Percentiles rank a stretch among this genome's conserved stretches.
Evolutionary conservation across 2,329 filamentous ascomycete species (phyloP).

Genomic region (Exophiala viscosa): DNA sequence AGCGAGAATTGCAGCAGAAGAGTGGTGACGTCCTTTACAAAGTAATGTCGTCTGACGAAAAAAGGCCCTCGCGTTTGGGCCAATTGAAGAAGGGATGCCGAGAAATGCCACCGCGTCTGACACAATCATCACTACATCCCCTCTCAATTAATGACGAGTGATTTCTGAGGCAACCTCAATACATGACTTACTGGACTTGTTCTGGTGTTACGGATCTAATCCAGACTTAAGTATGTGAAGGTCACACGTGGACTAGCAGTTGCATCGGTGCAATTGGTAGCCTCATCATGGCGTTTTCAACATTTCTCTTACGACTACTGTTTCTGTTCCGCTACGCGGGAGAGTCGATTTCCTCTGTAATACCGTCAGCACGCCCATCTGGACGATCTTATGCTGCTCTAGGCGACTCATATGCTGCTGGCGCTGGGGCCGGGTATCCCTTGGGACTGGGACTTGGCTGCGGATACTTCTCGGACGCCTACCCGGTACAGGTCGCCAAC

Average conservation of each 20-base stretch:
- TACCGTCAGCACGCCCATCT: not conserved
- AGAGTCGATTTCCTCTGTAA: not conserved
- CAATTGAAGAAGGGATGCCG: not conserved
- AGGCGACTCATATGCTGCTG: constrained; percentile 31
- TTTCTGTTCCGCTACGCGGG: not conserved
- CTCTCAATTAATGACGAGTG: not conserved
- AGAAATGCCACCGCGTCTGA: not conserved
- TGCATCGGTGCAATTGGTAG: not conserved
- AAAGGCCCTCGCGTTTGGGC: not conserved
- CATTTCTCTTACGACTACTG: not conserved
- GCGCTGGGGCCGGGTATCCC: constrained; percentile 28
- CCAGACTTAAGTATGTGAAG: no score
- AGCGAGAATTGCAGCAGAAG: not conserved
- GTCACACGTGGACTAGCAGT: no score
- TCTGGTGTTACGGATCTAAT: no score
- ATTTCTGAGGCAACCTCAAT: not conserved
- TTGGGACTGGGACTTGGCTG: constrained; percentile 15
- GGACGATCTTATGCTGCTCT: constrained; percentile 26
- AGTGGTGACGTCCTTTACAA: not conserved
- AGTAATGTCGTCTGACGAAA: not conserved
- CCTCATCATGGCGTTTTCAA: not conserved
- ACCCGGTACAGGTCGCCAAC: constrained; percentile 28
- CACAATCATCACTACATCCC: not conserved
- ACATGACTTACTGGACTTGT: no score
- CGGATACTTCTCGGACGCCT: constrained; percentile 29